Conservation (phyloP, 768 basidiomycete genomes). For the Dendrothele bispora region DNA sequence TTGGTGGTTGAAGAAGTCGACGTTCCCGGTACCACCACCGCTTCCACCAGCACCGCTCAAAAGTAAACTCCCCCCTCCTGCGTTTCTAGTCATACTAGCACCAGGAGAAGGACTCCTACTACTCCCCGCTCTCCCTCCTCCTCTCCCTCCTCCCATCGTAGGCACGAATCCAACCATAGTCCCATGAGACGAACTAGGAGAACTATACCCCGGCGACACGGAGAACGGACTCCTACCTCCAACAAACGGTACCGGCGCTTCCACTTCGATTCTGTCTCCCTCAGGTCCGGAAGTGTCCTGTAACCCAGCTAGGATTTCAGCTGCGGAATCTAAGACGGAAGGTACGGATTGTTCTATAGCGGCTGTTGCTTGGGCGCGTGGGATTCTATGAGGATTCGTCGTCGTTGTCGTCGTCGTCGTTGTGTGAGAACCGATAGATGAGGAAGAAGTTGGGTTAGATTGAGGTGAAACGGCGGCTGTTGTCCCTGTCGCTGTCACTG, state of each 20-base stretch:
- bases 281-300: conserved; percentile 39
- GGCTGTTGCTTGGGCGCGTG: conserved; percentile 71
- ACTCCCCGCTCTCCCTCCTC: conserved; percentile 52
- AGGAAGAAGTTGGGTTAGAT: too few relatives aligned
- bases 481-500: too few relatives aligned
- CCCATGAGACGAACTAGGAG: neutral
- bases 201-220: conserved; percentile 16
- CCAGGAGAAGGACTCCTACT: conserved; percentile 68
- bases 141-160: conserved; percentile 3
- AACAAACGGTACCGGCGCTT: conserved; percentile 61
- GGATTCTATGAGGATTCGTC: conserved; percentile 69
- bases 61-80: conserved; percentile 41
- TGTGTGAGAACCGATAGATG: too few relatives aligned
- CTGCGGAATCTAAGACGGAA: conserved; percentile 82
- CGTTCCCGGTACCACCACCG: conserved; percentile 15
- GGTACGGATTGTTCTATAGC: conserved; percentile 80
- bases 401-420: conserved; percentile 13
- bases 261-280: conserved; percentile 60
- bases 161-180: neutral
- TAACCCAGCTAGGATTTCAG: conserved; percentile 59
- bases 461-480: too few relatives aligned
- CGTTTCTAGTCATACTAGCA: conserved; percentile 28
- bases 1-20: neutral
- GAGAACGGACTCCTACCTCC: too few relatives aligned
- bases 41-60: too few relatives aligned